Evolutionary conservation across 176 grass and related monocot species (phyloP), one percentile per base, ranked within the genome.

Genomic region (Oropetium thomaeum): DNA sequence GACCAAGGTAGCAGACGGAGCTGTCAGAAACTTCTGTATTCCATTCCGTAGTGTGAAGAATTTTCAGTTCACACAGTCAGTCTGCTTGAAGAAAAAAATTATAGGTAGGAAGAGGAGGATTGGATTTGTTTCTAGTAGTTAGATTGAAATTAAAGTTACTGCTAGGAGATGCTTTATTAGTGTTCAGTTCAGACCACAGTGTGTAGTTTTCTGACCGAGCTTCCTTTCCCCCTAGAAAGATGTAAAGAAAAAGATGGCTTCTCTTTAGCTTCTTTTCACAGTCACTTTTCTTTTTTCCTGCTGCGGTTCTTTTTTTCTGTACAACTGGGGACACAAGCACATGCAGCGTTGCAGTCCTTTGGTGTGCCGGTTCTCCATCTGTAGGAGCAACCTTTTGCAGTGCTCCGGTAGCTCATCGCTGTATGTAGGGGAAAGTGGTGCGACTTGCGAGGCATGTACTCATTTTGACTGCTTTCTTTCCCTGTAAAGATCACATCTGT

Each of bases 241-340:
- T 82, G 85, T 87, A 82, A 87, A 87, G 79, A 82, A 52, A 78
- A 78, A 82, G 37, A 47, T 77, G 67, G 23, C 32, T 71, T 77
- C 41, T 87, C 73, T 60, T 78, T 82, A 39, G 72, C 65, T 76
- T 77, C 71, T 81, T 81, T 81, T 59, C 67, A 87, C 60, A 71
- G 58, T 48, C 48, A 71, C 74, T 19, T 71, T 85, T 77, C 77
- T 60, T 81, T 72, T 59, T 62, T 65, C 12, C 47, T 58, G 32
- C 31, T 68, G 38, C 40, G 55, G 41, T 43, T 73, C 41, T 71
- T 71, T 22, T 67, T 65, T 52, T 7, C 42, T 67, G 58, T 45
- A 59, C 66, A 87, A 66, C 30, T 48, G 74, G 73, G 67, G 85
- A 71, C 48, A 65, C 30, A 23, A 14, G 66, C 73, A 87, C 85